These are phyloP conservation scores for Dactylis glomerata DNA, from an alignment of 176 grass and related monocot genomes.

Conservation along the genomic window DNA sequence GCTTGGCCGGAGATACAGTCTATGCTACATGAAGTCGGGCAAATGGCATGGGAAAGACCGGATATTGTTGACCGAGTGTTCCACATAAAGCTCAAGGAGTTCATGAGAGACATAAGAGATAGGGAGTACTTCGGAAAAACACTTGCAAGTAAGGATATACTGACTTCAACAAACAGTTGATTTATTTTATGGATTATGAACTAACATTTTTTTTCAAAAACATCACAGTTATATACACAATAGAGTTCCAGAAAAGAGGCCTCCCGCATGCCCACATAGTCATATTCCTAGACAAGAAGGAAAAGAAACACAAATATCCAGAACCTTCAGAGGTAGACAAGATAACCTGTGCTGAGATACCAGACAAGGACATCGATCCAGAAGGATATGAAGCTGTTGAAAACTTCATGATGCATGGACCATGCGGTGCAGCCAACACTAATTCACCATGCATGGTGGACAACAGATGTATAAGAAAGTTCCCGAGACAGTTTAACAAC, in stretches of 20 bases:
- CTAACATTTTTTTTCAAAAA: not conserved
- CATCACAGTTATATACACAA: not conserved
- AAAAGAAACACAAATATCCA: conserved; percentile 1
- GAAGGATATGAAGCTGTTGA: not conserved
- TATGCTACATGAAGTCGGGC: not conserved
- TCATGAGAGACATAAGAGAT: conserved; percentile 5
- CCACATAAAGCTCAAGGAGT: not conserved
- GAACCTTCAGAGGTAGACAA: not conserved
- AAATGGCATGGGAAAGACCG: not conserved
- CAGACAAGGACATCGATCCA: not conserved
- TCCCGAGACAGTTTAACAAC: not conserved
- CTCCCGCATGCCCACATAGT: conserved; percentile 29
- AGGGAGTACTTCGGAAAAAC: not conserved
- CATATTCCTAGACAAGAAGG: not conserved
- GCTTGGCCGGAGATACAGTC: not conserved
- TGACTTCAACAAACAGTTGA: too few relatives aligned
- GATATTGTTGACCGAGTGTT: not conserved
- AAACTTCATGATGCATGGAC: not conserved
- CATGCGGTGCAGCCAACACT: too few relatives aligned
- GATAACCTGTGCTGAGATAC: not conserved
- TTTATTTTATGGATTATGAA: too few relatives aligned
- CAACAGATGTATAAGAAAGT: not conserved
- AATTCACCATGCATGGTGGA: too few relatives aligned
- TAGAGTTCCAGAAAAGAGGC: conserved; percentile 16
- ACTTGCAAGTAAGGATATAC: not conserved